These are phyloP conservation scores for Stephania yunnanensis DNA, from an alignment of 164 flowering plant genomes.

Conservation along the genomic window DNA sequence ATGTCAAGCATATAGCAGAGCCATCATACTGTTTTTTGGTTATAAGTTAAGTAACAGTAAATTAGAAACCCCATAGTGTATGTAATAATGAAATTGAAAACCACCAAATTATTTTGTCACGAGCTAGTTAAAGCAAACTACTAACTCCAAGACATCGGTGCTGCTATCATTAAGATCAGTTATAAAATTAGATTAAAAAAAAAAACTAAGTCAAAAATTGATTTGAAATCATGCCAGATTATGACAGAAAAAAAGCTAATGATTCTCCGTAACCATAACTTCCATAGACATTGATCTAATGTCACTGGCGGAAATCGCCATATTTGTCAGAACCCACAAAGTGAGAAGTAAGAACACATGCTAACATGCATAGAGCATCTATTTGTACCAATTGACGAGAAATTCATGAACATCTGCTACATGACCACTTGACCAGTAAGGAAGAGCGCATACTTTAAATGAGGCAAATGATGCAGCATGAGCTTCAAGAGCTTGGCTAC, in stretches of 20 bases:
- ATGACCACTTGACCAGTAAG: neutral
- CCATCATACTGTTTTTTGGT: neutral
- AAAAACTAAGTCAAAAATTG: too few species aligned
- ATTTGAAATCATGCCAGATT: too few species aligned
- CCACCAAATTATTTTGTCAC: neutral
- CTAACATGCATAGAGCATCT: neutral
- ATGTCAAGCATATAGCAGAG: neutral
- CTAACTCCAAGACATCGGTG: neutral
- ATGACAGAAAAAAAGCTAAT: too few species aligned
- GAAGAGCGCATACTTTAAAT: constrained; percentile 45
- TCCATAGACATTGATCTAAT: too few species aligned
- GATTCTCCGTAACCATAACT: too few species aligned
- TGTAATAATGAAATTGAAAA: neutral
- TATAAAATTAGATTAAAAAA: too few species aligned
- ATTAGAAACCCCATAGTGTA: too few species aligned
- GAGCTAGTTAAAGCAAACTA: neutral
- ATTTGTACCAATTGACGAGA: neutral
- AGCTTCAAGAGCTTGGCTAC: constrained; percentile 99
- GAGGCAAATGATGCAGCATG: constrained; percentile 96
- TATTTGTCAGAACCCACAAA: neutral
- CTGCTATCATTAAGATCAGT: neutral
- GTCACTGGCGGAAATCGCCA: too few species aligned
- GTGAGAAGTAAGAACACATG: neutral
- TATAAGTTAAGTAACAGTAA: too few species aligned
- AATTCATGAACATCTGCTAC: neutral